A percentile compares a stretch with the other conserved stretches of the same genome.
Evolutionary conservation across 1,139 yeast genomes (phyloP).

Genomic region (Pichiaceae sp.): DNA sequence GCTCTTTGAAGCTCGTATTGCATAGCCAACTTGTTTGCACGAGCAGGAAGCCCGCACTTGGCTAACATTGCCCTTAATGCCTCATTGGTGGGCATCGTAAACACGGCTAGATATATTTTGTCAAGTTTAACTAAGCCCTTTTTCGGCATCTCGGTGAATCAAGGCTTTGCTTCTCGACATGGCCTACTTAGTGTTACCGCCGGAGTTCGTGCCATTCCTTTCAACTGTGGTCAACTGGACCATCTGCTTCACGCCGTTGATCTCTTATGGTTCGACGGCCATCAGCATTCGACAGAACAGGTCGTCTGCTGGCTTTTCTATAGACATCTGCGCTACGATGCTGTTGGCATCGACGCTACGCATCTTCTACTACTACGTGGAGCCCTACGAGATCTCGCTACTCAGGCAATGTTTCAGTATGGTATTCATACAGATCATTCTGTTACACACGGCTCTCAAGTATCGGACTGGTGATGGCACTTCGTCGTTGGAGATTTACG

Average conservation of each 20-base stretch:
- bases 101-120: conserved; percentile 4
- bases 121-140: too few relatives aligned
- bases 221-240: conserved; percentile 34
- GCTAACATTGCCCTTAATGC: conserved; percentile 7
- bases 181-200: conserved; percentile 26
- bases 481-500: conserved; percentile 28
- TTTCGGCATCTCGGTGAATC: too few relatives aligned
- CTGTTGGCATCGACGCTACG: conserved; percentile 66
- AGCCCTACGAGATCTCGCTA: conserved; percentile 71
- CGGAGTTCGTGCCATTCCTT: conserved; percentile 37
- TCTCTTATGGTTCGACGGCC: conserved; percentile 82
- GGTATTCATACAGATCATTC: conserved; percentile 62
- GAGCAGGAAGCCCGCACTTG: conserved; percentile 2
- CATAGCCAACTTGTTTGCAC: background rate
- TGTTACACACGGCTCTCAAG: conserved; percentile 53
- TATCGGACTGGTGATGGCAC: conserved; percentile 47
- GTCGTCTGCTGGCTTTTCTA: conserved; percentile 71
- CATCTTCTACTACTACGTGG: conserved; percentile 66
- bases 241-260: conserved; percentile 69
- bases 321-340: conserved; percentile 91
- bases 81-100: conserved; percentile 7
- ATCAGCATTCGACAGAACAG: conserved; percentile 53
- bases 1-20: background rate
- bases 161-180: too few relatives aligned
- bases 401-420: conserved; percentile 71